Percentiles rank a stretch among this genome's conserved stretches.
phyloP scores from a whole-genome alignment of 2,329 filamentous ascomycete species.

The Penicillium sp. region DNA sequence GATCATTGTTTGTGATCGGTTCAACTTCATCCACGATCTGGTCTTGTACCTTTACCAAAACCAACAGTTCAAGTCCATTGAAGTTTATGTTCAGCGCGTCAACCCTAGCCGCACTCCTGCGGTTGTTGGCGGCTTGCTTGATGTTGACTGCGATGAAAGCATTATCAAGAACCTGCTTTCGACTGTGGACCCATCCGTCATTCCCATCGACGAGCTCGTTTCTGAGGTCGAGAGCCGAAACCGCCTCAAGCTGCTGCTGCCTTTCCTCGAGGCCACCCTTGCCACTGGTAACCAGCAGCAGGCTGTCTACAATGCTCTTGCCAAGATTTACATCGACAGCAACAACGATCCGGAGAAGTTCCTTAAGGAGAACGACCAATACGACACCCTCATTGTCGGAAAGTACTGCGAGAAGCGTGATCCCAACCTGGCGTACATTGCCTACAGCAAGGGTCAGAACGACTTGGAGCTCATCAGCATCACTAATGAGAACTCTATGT shows the following conservation, averaged over 20 bases:
- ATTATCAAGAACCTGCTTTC: constrained; percentile 90
- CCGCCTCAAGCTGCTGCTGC: constrained; percentile 88
- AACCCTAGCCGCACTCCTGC: constrained; percentile 89
- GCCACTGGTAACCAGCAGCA: constrained; percentile 91
- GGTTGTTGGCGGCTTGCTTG: constrained; percentile 87
- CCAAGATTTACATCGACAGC: constrained; percentile 98
- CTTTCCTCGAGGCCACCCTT: constrained; percentile 91
- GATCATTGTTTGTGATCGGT: constrained; percentile 98
- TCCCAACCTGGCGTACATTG: constrained; percentile 90
- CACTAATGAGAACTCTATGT: constrained; percentile 99
- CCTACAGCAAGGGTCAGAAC: constrained; percentile 95
- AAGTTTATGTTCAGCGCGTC: constrained; percentile 95
- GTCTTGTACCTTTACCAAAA: constrained; percentile 98
- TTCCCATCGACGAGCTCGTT: constrained; percentile 93
- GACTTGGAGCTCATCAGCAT: constrained; percentile 96
- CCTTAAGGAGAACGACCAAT: constrained; percentile 94
- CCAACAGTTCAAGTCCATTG: constrained; percentile 98
- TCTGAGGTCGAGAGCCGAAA: constrained; percentile 94
- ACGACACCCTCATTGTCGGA: constrained; percentile 86
- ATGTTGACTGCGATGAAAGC: constrained; percentile 94
- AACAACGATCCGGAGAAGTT: constrained; percentile 99
- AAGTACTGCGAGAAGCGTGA: constrained; percentile 99
- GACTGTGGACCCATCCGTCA: constrained; percentile 78
- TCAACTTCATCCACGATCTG: constrained; percentile 96
- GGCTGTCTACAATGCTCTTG: constrained; percentile 93